Base-by-base conservation (phyloP, 495 filamentous ascomycete species). In the Talaromyces trachyspermus region DNA sequence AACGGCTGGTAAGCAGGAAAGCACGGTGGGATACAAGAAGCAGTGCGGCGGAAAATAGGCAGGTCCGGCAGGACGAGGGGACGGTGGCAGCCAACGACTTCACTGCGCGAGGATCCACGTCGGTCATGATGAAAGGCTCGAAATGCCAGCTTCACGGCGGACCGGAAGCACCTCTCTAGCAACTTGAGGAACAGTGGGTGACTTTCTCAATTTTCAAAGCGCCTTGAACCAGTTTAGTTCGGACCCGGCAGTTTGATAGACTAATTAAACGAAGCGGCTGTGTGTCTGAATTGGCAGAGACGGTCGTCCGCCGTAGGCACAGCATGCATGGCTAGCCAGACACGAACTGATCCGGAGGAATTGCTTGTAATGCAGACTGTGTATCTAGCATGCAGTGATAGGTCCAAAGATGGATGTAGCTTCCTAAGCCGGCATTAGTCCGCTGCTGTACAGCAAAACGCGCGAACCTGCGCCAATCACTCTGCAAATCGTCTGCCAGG, bases 241-340 rank as follows among this genome's bases (percentile, higher is more conserved):
- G 45, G 60, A 52, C 61, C 61, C 61, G 61, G 59, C 61, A 61
- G 58, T 59, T 51, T 59, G 61, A 46, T 59, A 58, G 52, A 49
- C 55, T 55, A 50, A 52, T 55, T 63, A 61, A 58, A 58, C 60
- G 49, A 60, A 50, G 45, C 43, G 54, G 57, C 60, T 57, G 58
- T 61, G 60, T 58, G 61, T 56, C 39, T 42, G 39, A 42, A 26
- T n/a, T 42, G 39, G 39, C 39, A 42, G 39, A 42, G 39, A 42
- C 29, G 22, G 30, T 24, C 44, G 19, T 46, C 9, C 38, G 23
- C 19, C 37, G 8, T 36, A 14, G 32, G 15, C 41, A 43, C 32
- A 11, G 43, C 43, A 20, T 32, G 44, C 44, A 46, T 26, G 11
- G 37, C 27, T 33, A 46, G 44, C 19, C 30, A 35, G 43, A 17